Evolutionary conservation across 768 basidiomycete genomes (phyloP), one percentile per base, ranked within the genome.

Genomic region (Podaxis mareebaensis): DNA sequence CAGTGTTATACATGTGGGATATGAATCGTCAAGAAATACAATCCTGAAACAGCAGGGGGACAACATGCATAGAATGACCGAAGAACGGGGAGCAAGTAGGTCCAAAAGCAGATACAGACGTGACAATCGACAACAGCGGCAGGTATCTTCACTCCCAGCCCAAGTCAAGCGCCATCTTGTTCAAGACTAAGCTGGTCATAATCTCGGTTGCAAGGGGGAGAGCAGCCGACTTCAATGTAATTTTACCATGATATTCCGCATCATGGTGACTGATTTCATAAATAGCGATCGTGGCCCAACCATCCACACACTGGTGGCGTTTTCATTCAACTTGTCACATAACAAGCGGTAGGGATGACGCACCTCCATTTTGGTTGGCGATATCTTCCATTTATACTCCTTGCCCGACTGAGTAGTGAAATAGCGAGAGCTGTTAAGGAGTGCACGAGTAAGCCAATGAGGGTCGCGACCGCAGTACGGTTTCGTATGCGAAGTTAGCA

Each of bases 341-440:
- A 26, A 40, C 46, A 48, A 52, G 17, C 30, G 22, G 51, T 36
- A 58, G 39, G 40, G 49, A 36, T 10, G 53, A 60, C 83, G 39
- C 61, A 91, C 91, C 86, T 92, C 91, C 83, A 91, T 86, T 60
- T 84, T 85, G 79, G 38, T 81, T 75, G 12, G 68, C 36, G 55
- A 76, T 57, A 89, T 79, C 72, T 83, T 87, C 92, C 92, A 94
- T 73, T 92, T 94, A 74, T 85, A 87, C 55, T 89, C 85, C 64
- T 77, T 84, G 44, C 89, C 88, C 67, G 83, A 86, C 68, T 86
- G 88, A 10, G 86, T 83, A 53, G 81, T 83, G 72, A 93, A 94
- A 73, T 91, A 92, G 56, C 89, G 82, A 33, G 90, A 90, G 52
- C 91, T 92, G 63, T 53, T 22, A 52, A 63, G 36, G 42, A 52